Conservation (phyloP, 192 early-diverging fungal species). For the Coemansia pectinata region DNA sequence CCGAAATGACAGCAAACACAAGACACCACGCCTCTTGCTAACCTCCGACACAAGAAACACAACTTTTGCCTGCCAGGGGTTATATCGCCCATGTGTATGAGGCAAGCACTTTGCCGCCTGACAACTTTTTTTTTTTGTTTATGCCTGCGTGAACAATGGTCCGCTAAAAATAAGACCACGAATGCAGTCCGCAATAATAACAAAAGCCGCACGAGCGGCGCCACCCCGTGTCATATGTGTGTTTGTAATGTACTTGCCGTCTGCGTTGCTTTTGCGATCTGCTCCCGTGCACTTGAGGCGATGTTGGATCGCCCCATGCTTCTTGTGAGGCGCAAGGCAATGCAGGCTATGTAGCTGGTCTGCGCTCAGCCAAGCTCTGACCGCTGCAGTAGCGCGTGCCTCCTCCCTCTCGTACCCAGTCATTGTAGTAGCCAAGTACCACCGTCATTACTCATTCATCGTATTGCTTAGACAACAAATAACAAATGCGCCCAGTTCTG, state of each 20-base stretch:
- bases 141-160: neutral
- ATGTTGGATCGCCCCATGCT: neutral
- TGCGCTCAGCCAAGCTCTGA: neutral
- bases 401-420: neutral
- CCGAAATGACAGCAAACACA: neutral
- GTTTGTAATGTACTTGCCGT: neutral
- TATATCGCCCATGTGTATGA: neutral
- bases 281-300: neutral
- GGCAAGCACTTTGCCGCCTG: neutral
- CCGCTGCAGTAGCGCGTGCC: neutral
- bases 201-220: neutral
- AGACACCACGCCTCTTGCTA: neutral
- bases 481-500: neutral
- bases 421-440: neutral
- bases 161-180: neutral
- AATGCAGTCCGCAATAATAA: constrained; percentile 5
- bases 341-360: neutral
- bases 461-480: neutral
- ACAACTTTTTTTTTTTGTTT: neutral
- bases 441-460: neutral
- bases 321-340: neutral
- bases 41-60: neutral
- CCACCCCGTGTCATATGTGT: neutral
- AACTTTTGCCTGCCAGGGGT: neutral
- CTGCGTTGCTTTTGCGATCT: neutral